These are phyloP conservation scores for Xylariales sp. DNA, from an alignment of 2,329 filamentous ascomycete species.

Conservation along the genomic window DNA sequence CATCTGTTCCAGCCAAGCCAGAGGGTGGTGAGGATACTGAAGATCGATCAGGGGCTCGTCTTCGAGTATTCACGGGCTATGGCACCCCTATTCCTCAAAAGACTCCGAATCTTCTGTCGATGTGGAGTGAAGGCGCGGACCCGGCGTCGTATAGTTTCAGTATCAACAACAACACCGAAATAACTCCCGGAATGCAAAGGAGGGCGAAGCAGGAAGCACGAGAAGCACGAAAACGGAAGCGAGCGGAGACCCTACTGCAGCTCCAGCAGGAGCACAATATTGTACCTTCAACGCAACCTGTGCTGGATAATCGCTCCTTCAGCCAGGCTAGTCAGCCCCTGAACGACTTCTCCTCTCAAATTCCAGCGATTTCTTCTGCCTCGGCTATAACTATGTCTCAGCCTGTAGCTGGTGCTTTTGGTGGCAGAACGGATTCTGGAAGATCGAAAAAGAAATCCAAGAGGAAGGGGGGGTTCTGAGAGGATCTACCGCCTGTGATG, in stretches of 20 bases:
- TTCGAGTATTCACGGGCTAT: conserved; percentile 26
- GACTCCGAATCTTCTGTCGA: conserved; percentile 19
- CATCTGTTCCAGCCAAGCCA: conserved; percentile 13
- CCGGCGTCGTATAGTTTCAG: conserved; percentile 24
- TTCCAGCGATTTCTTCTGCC: conserved; percentile 16
- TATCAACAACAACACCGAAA: conserved; percentile 22
- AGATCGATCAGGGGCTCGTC: conserved; percentile 23
- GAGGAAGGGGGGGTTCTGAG: conserved; percentile 25
- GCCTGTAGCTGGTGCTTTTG: conserved; percentile 24
- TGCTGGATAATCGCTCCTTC: conserved; percentile 16
- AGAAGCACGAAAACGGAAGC: conserved; percentile 25
- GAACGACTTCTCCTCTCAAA: conserved; percentile 16
- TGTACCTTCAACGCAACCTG: conserved; percentile 22
- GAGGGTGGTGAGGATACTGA: conserved; percentile 15
- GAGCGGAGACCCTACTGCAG: conserved; percentile 23
- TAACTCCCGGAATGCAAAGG: conserved; percentile 19
- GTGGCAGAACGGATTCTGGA: conserved; percentile 16
- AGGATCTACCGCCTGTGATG: no score
- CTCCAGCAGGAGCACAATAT: conserved; percentile 19
- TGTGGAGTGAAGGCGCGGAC: conserved; percentile 22
- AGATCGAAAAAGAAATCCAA: conserved; percentile 26
- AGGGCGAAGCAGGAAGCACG: conserved; percentile 21
- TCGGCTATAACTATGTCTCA: conserved; percentile 25
- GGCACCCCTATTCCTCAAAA: conserved; percentile 21
- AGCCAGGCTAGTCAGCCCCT: conserved; percentile 19